Percentiles rank a stretch among this genome's conserved stretches.
Conservation (phyloP, 2,329 filamentous ascomycete genomes). For the Conoideocrella luteorostrata region DNA sequence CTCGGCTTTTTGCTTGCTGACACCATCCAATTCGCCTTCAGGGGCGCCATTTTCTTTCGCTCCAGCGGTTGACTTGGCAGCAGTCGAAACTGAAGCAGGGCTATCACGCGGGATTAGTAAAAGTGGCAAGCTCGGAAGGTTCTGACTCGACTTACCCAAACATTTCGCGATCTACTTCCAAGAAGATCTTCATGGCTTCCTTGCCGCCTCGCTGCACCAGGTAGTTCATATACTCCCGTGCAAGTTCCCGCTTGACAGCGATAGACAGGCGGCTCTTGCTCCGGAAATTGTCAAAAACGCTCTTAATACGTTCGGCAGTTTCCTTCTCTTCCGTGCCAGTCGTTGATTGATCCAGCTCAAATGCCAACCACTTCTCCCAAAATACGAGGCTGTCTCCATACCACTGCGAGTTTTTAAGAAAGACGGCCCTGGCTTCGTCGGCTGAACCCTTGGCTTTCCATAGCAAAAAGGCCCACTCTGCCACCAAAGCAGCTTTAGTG, state of each 20-base stretch:
- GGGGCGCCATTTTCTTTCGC: constrained; percentile 41
- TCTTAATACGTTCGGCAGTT: constrained; percentile 69
- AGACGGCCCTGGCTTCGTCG: constrained; percentile 77
- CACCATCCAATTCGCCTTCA: constrained; percentile 43
- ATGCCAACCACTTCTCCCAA: constrained; percentile 83
- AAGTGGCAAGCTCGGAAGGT: not conserved
- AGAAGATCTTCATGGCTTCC: constrained; percentile 78
- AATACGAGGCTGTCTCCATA: constrained; percentile 82
- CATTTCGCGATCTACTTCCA: constrained; percentile 76
- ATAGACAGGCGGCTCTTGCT: constrained; percentile 64
- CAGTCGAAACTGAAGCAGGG: constrained; percentile 16
- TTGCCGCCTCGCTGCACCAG: constrained; percentile 77
- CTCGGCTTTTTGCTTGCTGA: constrained; percentile 44
- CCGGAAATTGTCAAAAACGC: constrained; percentile 70
- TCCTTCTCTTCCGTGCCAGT: constrained; percentile 55
- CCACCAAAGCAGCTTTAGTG: constrained; percentile 79
- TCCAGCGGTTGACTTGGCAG: constrained; percentile 10
- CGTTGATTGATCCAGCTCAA: constrained; percentile 80
- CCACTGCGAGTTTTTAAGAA: constrained; percentile 73
- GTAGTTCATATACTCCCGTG: constrained; percentile 73
- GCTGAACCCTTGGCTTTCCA: constrained; percentile 82
- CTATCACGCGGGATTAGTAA: constrained; percentile 12
- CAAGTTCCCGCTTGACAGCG: constrained; percentile 65
- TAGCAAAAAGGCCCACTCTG: constrained; percentile 78
- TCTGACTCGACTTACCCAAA: constrained; percentile 58